Conservation (phyloP, 2,329 filamentous ascomycete genomes). For the Sporothrix dimorphospora region DNA sequence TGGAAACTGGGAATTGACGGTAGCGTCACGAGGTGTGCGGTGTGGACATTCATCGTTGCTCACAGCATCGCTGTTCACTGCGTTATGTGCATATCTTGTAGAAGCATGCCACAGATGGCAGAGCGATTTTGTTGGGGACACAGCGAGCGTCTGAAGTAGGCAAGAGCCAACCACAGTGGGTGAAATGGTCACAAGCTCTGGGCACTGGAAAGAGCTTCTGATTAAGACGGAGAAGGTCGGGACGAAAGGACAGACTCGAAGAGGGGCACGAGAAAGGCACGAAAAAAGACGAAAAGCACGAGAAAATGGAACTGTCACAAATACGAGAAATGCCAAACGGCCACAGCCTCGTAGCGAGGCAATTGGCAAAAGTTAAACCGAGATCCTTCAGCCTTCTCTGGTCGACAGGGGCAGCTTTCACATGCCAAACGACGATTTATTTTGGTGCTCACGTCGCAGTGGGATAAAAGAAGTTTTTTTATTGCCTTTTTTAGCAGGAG, state of each 20-base stretch:
- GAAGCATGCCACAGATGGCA: neutral
- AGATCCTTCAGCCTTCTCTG: conserved; percentile 19
- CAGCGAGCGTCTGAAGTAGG: neutral
- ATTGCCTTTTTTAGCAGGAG: conserved; percentile 6
- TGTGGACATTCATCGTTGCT: neutral
- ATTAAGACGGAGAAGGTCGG: neutral
- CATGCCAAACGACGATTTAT: neutral
- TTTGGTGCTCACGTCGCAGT: neutral
- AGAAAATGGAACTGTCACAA: neutral
- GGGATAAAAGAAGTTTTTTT: neutral
- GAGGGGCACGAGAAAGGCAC: no score
- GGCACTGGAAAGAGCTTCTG: neutral
- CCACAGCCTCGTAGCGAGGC: conserved; percentile 20
- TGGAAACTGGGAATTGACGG: neutral
- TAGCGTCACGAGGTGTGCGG: conserved; percentile 1
- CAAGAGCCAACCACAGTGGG: conserved; percentile 6
- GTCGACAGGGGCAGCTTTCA: neutral
- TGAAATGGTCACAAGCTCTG: neutral
- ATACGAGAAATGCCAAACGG: neutral
- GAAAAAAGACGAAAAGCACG: neutral
- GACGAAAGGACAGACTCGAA: neutral
- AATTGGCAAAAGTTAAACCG: neutral
- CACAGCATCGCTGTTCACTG: no score
- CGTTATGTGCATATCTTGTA: neutral
- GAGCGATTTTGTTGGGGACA: neutral